These are phyloP conservation scores for Oleoguttula mirabilis DNA, from an alignment of 495 filamentous ascomycete genomes.

Conservation along the genomic window DNA sequence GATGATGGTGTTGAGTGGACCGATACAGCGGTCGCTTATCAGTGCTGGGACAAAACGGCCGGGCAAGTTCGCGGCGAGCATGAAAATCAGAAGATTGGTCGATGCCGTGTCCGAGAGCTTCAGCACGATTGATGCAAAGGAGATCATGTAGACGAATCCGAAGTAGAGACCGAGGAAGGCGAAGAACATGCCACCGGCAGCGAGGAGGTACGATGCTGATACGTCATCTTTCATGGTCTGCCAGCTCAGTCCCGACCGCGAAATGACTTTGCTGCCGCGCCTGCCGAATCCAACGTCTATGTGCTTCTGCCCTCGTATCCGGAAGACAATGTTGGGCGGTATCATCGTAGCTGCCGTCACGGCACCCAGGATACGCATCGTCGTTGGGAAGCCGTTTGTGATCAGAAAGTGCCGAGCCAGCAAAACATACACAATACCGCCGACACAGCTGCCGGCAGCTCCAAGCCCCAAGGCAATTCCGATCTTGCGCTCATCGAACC, in stretches of 20 bases:
- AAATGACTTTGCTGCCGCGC: not conserved
- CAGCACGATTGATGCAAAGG: constrained; percentile 18
- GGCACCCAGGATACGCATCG: constrained; percentile 13
- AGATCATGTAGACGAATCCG: constrained; percentile 17
- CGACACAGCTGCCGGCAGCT: constrained; percentile 15
- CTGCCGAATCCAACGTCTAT: not conserved
- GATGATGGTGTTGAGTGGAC: constrained; percentile 25
- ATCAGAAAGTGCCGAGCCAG: constrained; percentile 12
- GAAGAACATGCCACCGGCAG: constrained; percentile 17
- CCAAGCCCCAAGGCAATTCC: constrained; percentile 14
- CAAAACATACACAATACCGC: constrained; percentile 22
- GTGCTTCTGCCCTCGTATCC: constrained; percentile 9
- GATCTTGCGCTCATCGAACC: constrained; percentile 21
- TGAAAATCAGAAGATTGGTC: constrained; percentile 15
- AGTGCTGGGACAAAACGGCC: constrained; percentile 16
- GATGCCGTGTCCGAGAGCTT: constrained; percentile 12
- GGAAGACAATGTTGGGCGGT: constrained; percentile 15
- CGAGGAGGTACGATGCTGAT: constrained; percentile 6
- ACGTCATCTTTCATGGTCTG: not conserved
- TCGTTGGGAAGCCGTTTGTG: constrained; percentile 11
- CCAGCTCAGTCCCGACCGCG: not conserved
- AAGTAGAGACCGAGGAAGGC: constrained; percentile 20
- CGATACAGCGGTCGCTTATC: constrained; percentile 15
- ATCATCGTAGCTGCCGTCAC: constrained; percentile 7
- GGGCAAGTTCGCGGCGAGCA: constrained; percentile 18